These are phyloP conservation scores for Oryza glaberrima DNA, from an alignment of 176 grass and related monocot species.

Conservation along the genomic window DNA sequence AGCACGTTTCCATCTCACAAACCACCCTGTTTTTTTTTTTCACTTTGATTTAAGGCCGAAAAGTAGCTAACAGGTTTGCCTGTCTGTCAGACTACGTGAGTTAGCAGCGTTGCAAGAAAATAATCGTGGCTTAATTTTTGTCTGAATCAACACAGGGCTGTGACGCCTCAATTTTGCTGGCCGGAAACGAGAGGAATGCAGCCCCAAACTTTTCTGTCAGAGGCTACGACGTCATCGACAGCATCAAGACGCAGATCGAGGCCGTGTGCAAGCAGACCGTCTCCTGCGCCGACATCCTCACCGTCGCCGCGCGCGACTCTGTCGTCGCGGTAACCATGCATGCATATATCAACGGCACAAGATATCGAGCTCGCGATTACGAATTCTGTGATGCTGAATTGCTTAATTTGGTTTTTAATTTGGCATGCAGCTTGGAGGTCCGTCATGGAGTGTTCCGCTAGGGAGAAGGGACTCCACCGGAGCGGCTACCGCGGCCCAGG, in stretches of 20 bases:
- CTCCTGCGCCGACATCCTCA: conserved; percentile 79
- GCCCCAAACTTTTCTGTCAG: neutral
- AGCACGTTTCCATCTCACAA: conserved; percentile 37
- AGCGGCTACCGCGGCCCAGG: conserved; percentile 16
- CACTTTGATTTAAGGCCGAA: neutral
- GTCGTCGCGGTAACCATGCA: conserved; percentile 50
- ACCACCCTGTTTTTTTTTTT: neutral
- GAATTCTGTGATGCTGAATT: neutral
- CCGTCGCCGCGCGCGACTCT: conserved; percentile 67
- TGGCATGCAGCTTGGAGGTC: conserved; percentile 35
- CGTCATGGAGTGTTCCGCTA: conserved; percentile 43
- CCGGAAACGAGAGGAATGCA: conserved; percentile 35
- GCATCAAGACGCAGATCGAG: conserved; percentile 74
- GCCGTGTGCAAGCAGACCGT: conserved; percentile 61
- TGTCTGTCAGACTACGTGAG: no score
- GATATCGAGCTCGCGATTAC: no score
- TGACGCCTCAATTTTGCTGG: conserved; percentile 61
- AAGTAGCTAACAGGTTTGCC: no score
- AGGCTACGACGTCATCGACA: conserved; percentile 52
- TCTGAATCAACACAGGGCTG: conserved; percentile 44
- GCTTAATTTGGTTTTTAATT: no score
- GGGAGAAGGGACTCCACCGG: conserved; percentile 48
- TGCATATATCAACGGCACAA: no score
- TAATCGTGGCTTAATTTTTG: neutral
- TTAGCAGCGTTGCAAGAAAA: neutral